A percentile compares a stretch with the other conserved stretches of the same genome.
Evolutionary conservation across 2,329 filamentous ascomycete genomes (phyloP).

Genomic region (Didymella pomorum): DNA sequence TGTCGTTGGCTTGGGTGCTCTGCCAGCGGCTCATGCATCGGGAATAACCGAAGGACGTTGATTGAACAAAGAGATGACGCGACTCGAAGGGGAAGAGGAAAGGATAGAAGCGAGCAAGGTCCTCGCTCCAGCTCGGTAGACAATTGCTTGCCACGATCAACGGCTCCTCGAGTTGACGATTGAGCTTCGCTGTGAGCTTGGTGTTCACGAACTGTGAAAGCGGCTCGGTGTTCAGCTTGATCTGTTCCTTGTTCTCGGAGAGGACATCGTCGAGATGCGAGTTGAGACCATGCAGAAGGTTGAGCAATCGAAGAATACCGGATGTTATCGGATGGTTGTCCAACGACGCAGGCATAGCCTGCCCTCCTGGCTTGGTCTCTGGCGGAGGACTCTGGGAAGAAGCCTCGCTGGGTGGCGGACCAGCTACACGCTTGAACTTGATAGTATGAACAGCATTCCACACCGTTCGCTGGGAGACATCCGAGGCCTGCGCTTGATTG

Average conservation of each 20-base stretch:
- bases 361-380: constrained; percentile 61
- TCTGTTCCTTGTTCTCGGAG: constrained; percentile 74
- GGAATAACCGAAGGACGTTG: constrained; percentile 97
- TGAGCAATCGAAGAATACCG: constrained; percentile 85
- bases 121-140: constrained; percentile 93
- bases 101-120: constrained; percentile 89
- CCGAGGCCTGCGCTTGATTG: constrained; percentile 67
- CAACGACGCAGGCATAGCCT: constrained; percentile 77
- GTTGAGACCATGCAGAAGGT: constrained; percentile 91
- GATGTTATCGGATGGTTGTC: constrained; percentile 84
- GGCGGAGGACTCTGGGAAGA: constrained; percentile 66
- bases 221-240: constrained; percentile 80
- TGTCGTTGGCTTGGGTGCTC: constrained; percentile 85
- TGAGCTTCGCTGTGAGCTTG: constrained; percentile 96
- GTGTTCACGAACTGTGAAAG: constrained; percentile 97
- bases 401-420: constrained; percentile 79
- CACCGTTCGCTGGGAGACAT: constrained; percentile 76
- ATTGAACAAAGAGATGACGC: constrained; percentile 93
- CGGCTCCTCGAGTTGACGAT: constrained; percentile 94
- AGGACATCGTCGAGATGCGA: constrained; percentile 91
- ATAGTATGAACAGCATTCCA: constrained; percentile 93
- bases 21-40: constrained; percentile 98
- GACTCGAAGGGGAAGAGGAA: constrained; percentile 99
- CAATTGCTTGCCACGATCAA: constrained; percentile 97
- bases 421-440: constrained; percentile 86